Conservation (phyloP, 108 stramenopile genomes). For the Cylindrotheca fusiformis region DNA sequence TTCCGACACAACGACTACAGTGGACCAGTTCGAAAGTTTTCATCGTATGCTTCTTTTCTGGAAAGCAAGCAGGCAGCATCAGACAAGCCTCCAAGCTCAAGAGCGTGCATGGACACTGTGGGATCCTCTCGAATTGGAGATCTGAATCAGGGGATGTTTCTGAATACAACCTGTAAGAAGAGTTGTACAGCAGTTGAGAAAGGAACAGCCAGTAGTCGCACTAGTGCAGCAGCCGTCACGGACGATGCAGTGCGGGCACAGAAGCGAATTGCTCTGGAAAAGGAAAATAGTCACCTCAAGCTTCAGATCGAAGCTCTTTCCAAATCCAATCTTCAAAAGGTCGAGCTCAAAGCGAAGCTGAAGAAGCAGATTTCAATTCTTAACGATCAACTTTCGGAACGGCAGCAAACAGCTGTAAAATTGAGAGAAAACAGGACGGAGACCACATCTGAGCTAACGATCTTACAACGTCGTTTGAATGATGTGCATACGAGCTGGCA, state of each 20-base stretch:
- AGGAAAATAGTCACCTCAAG: not conserved
- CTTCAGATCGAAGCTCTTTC: not conserved
- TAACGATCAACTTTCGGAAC: not conserved
- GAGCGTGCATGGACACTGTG: no score
- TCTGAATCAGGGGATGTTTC: no score
- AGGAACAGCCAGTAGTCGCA: no score
- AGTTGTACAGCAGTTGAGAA: no score
- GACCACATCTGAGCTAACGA: not conserved
- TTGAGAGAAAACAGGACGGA: not conserved
- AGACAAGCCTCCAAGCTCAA: no score
- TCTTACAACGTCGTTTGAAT: not conserved
- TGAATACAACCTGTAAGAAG: no score
- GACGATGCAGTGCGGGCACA: not conserved
- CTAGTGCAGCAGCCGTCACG: not conserved
- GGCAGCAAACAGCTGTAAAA: not conserved
- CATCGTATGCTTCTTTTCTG: no score
- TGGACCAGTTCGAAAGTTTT: no score
- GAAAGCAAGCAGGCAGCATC: no score
- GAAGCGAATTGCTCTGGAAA: not conserved
- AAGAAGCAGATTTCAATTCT: not conserved
- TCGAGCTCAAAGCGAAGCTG: not conserved
- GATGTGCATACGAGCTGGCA: not conserved
- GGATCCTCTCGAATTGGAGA: no score
- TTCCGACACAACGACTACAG: no score
- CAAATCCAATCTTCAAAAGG: not conserved